Evolutionary conservation across 1,284 basidiomycete genomes (phyloP), one percentile per base, ranked within the genome.

Genomic region (Agroathelia rolfsii): DNA sequence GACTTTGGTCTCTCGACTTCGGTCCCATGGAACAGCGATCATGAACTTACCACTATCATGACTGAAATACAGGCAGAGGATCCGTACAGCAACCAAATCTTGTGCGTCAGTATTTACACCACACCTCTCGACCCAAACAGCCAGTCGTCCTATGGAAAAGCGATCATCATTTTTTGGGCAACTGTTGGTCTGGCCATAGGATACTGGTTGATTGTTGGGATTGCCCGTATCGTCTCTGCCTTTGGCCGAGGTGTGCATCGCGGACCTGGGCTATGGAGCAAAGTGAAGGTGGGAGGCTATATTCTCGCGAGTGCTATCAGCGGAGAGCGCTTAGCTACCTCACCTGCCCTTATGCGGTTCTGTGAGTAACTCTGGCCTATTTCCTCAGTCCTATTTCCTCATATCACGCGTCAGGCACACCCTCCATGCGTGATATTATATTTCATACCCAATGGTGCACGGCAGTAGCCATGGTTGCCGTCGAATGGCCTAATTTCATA

Each of bases 371-470:
- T 38, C 34, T 35, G 10, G 12, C 16, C 30, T 28, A n/a, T 34
- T 39, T 35, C 12, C 28, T 35, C 37, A 21, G 23, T 28, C 30
- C 25, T 24, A n/a, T 32, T 36, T 27, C 45, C 25, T 33, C 37
- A 27, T 26, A 35, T 36, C n/a, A 28, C 17, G 23, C 32, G 31
- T 4, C 41, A 89, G 89, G 84, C 41, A 96, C 94, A 0, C 93
- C 94, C 1, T 89, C 89, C 4, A 66, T 93, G 59, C 72, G 92
- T 40, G 94, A 98, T 55, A 74, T 98, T 38, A 71, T 96, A 32
- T 83, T 88, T 49, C 89, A 94, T 49, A 84, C 90, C 0, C 92
- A 96, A 47, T 97, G 82, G 79, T 84, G 81, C 51, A 70, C 83
- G 16, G 72, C 79, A 29, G 61, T 97, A 14, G 79, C 78, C 16